phyloP scores from a whole-genome alignment of 1,284 basidiomycete genomes.

The Sutorius eximius region DNA sequence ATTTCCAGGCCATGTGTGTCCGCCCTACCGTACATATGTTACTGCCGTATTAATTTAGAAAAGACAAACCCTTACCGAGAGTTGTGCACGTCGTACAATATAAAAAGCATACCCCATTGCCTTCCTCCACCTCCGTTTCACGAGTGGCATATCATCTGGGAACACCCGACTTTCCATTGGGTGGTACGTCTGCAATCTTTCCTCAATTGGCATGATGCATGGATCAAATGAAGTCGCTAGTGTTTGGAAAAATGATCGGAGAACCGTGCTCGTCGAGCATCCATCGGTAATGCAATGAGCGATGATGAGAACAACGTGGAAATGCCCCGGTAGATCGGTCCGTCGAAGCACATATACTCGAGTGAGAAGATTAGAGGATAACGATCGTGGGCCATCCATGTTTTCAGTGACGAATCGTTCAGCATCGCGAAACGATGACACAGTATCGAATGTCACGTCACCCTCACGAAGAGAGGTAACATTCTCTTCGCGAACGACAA shows the following conservation, averaged over 20 bases:
- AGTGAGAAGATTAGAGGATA: neutral
- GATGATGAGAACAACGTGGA: conserved; percentile 13
- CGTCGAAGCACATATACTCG: conserved; percentile 6
- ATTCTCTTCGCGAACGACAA: conserved; percentile 14
- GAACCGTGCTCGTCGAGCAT: conserved; percentile 14
- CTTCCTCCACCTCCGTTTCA: conserved; percentile 47
- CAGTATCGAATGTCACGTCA: conserved; percentile 11
- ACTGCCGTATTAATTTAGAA: neutral
- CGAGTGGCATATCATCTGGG: conserved; percentile 27
- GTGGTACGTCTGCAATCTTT: conserved; percentile 42
- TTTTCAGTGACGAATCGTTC: conserved; percentile 8
- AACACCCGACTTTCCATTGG: conserved; percentile 44
- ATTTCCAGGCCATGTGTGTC: conserved; percentile 51
- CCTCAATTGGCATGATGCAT: conserved; percentile 28
- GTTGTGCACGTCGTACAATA: conserved; percentile 33
- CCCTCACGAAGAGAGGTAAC: conserved; percentile 3
- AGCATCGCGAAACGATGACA: conserved; percentile 15
- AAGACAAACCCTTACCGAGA: conserved; percentile 28
- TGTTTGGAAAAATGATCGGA: conserved; percentile 42
- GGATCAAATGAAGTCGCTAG: conserved; percentile 33
- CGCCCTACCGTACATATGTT: conserved; percentile 43
- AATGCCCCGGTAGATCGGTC: conserved; percentile 4
- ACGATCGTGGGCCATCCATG: conserved; percentile 9
- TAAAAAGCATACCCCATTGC: conserved; percentile 46
- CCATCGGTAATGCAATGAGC: conserved; percentile 19